These are phyloP conservation scores for Ilex asprella DNA, from an alignment of 257 asterid genomes.

Conservation along the genomic window DNA sequence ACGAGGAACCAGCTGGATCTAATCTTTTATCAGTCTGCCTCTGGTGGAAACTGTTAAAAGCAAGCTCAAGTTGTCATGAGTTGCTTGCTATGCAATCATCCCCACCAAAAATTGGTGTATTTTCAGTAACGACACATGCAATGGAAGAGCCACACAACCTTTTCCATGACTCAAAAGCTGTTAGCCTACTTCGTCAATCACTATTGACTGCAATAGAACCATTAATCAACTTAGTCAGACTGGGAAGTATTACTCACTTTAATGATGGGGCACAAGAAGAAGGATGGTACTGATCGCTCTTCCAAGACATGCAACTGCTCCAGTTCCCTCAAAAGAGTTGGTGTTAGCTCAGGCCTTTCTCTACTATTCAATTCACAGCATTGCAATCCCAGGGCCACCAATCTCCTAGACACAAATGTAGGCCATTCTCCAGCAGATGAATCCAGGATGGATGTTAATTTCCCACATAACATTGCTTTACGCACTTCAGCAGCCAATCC, in stretches of 20 bases:
- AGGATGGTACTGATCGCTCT: slow-evolving; percentile 56
- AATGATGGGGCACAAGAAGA: slow-evolving; percentile 77
- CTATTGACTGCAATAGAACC: too few species aligned
- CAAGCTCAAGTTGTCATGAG: too few species aligned
- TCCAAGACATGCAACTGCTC: slow-evolving; percentile 52
- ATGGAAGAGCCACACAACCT: too few species aligned
- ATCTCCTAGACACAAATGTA: slow-evolving; percentile 49
- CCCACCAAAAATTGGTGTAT: too few species aligned
- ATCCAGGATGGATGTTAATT: slow-evolving; percentile 46
- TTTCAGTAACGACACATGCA: too few species aligned
- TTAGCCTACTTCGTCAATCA: too few species aligned
- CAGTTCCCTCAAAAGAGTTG: slow-evolving; percentile 53
- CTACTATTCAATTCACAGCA: slow-evolving; percentile 59
- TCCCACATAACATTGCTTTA: slow-evolving; percentile 34
- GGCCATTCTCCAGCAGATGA: slow-evolving; percentile 80
- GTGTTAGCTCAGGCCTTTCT: slow-evolving; percentile 59
- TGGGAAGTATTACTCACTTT: slow-evolving; percentile 31
- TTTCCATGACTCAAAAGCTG: too few species aligned
- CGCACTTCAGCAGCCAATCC: slow-evolving; percentile 45
- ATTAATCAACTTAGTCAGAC: too few species aligned
- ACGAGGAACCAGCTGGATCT: too few species aligned
- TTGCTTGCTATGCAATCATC: too few species aligned
- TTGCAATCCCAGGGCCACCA: slow-evolving; percentile 65
- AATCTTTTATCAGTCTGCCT: too few species aligned
- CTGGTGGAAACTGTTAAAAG: too few species aligned